Evolutionary conservation across 1,284 basidiomycete species (phyloP), one percentile per base, ranked within the genome.

Genomic region (Xerocomus amazonicus): DNA sequence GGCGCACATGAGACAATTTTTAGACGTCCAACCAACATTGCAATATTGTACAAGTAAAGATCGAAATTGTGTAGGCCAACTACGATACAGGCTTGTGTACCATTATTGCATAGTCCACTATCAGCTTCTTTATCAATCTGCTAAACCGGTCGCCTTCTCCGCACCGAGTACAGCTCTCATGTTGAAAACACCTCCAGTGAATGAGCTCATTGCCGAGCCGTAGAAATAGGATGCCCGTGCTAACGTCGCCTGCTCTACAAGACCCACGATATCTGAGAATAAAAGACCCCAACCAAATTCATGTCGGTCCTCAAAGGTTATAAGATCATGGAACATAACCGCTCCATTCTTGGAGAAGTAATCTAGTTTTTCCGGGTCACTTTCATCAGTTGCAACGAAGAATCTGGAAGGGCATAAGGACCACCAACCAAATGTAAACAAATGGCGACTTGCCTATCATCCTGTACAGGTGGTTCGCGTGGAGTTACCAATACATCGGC

Each of bases 301-400:
- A 28, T 57, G 62, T 28, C 68, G 59, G 52, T 74, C 72, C 33
- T 69, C 66, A 14, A 63, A 57, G 8, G 65, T 67, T 14, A 76
- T 51, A 5, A 76, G 59, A 50, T 73, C 71, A 23, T 46, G 46
- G 43, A 75, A 63, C 49, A 75, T 57, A 17, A 74, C 31, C 4
- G 65, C 70, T 10, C 70, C 70, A 39, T 67, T 55, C 14, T 65
- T 55, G 16, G 60, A 59, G 48, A 70, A 65, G 55, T 69, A 66
- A 4, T 50, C 45, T 26, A 75, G 43, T 26, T 64, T 65, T 9
- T 64, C 59, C 6, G 62, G 50, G 50, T 65, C 61, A 16, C 60
- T 60, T 48, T 76, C 73, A 48, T 75, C 73, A 4, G 73, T 76
- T 3, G 74, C 72, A 28, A 73, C 52, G 56, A 70, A 75, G 59